Evolutionary conservation across 129 eudicot species (phyloP).

Genomic region (Artemisia annua): DNA sequence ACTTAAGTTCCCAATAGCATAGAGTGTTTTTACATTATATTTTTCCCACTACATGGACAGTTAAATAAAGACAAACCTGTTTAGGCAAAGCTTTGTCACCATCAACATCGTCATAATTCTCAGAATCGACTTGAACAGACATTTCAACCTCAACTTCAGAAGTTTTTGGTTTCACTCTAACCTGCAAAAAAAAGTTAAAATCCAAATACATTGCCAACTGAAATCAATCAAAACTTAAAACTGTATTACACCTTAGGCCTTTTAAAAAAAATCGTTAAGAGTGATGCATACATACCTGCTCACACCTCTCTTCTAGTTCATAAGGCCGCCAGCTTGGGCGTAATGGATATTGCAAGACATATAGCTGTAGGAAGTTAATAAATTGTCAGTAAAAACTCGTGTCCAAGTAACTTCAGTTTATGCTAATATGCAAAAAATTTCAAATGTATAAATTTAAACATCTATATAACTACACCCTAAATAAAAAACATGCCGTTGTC

Average conservation of each 20-base stretch:
- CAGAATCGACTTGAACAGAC: constrained; percentile 56
- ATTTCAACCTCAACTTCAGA: constrained; percentile 74
- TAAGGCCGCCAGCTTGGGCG: constrained; percentile 90
- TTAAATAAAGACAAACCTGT: constrained; percentile 27
- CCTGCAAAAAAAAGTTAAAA: constrained; percentile 47
- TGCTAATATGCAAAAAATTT: constrained; percentile 20
- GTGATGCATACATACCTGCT: constrained; percentile 47
- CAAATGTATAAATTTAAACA: no score
- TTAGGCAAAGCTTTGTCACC: constrained; percentile 45
- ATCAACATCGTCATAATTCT: constrained; percentile 59
- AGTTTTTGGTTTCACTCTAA: constrained; percentile 60
- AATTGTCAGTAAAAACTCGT: constrained; percentile 2
- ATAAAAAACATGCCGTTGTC: no score
- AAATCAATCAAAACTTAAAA: constrained; percentile 7
- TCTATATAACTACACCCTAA: no score
- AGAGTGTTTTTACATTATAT: neutral
- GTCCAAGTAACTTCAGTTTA: constrained; percentile 5
- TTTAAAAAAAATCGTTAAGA: neutral
- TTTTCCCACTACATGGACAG: neutral
- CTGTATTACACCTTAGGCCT: neutral
- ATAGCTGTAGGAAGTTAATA: constrained; percentile 45
- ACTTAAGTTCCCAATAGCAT: no score
- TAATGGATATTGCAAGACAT: constrained; percentile 82
- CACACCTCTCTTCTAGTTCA: constrained; percentile 74
- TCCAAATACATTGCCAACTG: constrained; percentile 4